Evolutionary conservation across 1,284 basidiomycete species (phyloP), one percentile per base, ranked within the genome.

Genomic region (Calocybe gambosa): DNA sequence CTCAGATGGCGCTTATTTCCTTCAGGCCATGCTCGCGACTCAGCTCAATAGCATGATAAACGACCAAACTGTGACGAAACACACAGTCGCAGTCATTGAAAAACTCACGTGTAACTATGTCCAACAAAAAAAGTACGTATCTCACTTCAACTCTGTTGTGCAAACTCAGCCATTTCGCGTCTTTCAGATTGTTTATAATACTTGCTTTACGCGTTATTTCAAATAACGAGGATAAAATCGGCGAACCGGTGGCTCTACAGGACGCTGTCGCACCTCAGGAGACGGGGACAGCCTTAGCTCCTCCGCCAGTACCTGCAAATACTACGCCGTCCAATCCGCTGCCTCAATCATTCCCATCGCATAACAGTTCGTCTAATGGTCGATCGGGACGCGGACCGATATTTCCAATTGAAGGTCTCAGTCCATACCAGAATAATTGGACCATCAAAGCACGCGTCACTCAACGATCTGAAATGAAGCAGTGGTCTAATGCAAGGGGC

Each of bases 391-490:
- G 45, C 23, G 61, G 60, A 33, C 63, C 66, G 55, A 56, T 81
- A 74, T 54, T 75, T 83, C 94, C 94, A 2, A 99, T 99, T 57
- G 94, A 97, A 61, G 89, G 87, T 4, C 78, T 99, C 41, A 95
- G 89, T 58, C 96, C 95, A 5, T 99, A 98, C 63, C 92, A 96
- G 66, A 98, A 96, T 70, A 94, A 93, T 62, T 96, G 93, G 95
- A 95, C 90, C 2, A 97, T 99, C 75, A 94, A 93, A 63, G 96
- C 93, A 19, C 85, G 93, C 42, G 92, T 97, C 39, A 90, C 84
- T 1, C 81, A 89, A 57, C 97, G 95, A 68, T 83, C 82, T 0
- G 95, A 98, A 0, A 82, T 99, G 60, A 88, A 82, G 59, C 80
- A 82, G 37, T 99, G 88, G 82, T 89, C 89, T 3, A 99, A 96